Conservation (phyloP, 768 basidiomycete species). For the Lactifluus subvellereus region DNA sequence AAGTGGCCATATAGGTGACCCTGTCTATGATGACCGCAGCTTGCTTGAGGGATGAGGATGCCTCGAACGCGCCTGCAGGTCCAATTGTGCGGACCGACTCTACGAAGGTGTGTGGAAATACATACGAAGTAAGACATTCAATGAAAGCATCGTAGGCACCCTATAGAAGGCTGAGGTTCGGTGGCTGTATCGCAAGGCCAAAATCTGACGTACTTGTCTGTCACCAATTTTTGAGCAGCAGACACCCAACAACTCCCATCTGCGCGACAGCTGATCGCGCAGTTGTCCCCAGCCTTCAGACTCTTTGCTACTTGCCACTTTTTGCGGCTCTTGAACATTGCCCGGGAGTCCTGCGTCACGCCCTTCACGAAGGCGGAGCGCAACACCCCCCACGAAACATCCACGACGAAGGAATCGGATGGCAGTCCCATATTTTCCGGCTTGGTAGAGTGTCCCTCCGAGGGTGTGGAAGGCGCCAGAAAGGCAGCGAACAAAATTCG, state of each 20-base stretch:
- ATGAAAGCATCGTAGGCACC: slow-evolving; percentile 52
- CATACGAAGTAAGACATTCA: slow-evolving; percentile 30
- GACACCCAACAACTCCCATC: slow-evolving; percentile 79
- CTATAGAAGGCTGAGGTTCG: slow-evolving; percentile 32
- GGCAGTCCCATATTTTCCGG: slow-evolving; percentile 52
- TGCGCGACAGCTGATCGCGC: slow-evolving; percentile 56
- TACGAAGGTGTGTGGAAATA: slow-evolving; percentile 24
- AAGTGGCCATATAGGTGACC: slow-evolving; percentile 58
- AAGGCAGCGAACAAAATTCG: slow-evolving; percentile 61
- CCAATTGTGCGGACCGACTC: slow-evolving; percentile 21
- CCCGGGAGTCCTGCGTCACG: slow-evolving; percentile 10
- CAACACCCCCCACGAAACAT: slow-evolving; percentile 51
- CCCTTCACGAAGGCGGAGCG: slow-evolving; percentile 28
- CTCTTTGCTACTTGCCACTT: slow-evolving; percentile 19
- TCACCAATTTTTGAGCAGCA: slow-evolving; percentile 77
- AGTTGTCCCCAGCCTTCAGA: slow-evolving; percentile 50
- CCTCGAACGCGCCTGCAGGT: slow-evolving; percentile 35
- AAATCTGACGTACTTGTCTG: slow-evolving; percentile 47
- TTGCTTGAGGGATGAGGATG: slow-evolving; percentile 44
- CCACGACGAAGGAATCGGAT: slow-evolving; percentile 61
- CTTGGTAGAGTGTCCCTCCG: slow-evolving; percentile 65
- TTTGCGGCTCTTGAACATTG: slow-evolving; percentile 28
- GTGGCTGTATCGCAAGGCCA: neutral
- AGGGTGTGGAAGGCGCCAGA: slow-evolving; percentile 69
- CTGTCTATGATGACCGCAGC: slow-evolving; percentile 57